Evolutionary conservation across 2,329 filamentous ascomycete species (phyloP).

Genomic region (Ascochyta viciae-villosae): DNA sequence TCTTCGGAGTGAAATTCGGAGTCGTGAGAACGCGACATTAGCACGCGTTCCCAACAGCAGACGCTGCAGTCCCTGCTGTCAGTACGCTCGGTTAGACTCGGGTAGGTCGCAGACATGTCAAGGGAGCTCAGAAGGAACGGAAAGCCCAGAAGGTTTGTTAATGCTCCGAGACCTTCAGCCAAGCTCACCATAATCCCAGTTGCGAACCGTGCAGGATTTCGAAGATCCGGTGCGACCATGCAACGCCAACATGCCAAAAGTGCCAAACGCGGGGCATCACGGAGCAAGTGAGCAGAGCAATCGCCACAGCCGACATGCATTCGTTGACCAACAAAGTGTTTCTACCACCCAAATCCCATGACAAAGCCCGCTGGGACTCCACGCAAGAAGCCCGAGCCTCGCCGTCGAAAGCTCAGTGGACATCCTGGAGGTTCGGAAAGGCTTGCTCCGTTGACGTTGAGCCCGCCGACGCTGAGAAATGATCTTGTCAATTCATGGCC

Average conservation of each 20-base stretch:
- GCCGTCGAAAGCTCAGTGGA: constrained; percentile 28
- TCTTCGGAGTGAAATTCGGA: constrained; percentile 17
- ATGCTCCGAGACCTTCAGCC: constrained; percentile 7
- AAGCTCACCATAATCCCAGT: constrained; percentile 32
- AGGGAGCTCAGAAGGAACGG: constrained; percentile 43
- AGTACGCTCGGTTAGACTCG: constrained; percentile 6
- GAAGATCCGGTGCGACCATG: constrained; percentile 47
- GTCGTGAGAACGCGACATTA: constrained; percentile 1
- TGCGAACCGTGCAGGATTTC: constrained; percentile 48
- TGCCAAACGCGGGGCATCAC: constrained; percentile 42
- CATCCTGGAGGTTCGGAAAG: constrained; percentile 26
- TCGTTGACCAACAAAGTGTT: constrained; percentile 34
- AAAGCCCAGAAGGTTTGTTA: constrained; percentile 41
- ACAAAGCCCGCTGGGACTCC: constrained; percentile 46
- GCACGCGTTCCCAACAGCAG: constrained; percentile 4
- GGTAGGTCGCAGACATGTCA: constrained; percentile 25
- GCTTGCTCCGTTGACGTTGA: constrained; percentile 33
- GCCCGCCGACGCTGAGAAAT: constrained; percentile 38
- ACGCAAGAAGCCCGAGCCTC: constrained; percentile 44
- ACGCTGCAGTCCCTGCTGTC: background rate
- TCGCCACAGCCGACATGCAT: background rate
- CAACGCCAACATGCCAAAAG: constrained; percentile 44
- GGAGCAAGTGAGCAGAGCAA: constrained; percentile 38
- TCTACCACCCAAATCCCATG: constrained; percentile 48
- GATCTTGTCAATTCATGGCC: constrained; percentile 37